Conservation (phyloP, 2,329 filamentous ascomycete genomes). For the Orbilia javanica region DNA sequence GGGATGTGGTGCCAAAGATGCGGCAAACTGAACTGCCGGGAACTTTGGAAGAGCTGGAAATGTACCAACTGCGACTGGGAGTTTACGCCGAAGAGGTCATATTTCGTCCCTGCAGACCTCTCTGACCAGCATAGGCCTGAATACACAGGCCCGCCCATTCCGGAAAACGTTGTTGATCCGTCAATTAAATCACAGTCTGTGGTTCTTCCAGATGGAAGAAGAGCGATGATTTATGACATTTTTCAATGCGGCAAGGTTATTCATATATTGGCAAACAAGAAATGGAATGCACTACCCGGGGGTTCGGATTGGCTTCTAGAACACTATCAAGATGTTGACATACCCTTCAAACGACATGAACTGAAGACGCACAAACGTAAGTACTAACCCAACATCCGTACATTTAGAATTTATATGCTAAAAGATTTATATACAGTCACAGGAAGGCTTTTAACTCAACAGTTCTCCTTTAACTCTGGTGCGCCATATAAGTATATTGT, state of each 20-base stretch:
- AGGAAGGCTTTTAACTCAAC: constrained; percentile 68
- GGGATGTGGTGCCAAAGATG: constrained; percentile 78
- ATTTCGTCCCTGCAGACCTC: constrained; percentile 64
- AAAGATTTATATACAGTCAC: constrained; percentile 58
- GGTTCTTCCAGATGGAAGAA: constrained; percentile 63
- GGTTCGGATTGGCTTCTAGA: constrained; percentile 75
- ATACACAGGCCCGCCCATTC: constrained; percentile 61
- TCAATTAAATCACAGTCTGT: constrained; percentile 63
- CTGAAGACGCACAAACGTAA: constrained; percentile 63
- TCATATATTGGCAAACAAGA: constrained; percentile 72
- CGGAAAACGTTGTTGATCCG: constrained; percentile 60
- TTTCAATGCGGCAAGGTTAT: constrained; percentile 67
- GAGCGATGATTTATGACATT: constrained; percentile 65
- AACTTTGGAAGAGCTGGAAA: constrained; percentile 74
- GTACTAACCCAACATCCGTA: neutral
- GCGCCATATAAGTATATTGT: constrained; percentile 77
- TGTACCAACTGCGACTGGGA: constrained; percentile 71
- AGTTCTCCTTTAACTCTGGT: constrained; percentile 72
- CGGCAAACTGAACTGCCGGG: constrained; percentile 72
- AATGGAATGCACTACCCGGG: constrained; percentile 68
- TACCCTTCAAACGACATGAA: constrained; percentile 65
- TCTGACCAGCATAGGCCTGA: constrained; percentile 64
- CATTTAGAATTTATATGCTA: neutral
- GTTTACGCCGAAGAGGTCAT: constrained; percentile 66
- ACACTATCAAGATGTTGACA: constrained; percentile 60